Conservation (phyloP, 1,284 basidiomycete genomes). For the Microbotryum silenes-acaulis region DNA sequence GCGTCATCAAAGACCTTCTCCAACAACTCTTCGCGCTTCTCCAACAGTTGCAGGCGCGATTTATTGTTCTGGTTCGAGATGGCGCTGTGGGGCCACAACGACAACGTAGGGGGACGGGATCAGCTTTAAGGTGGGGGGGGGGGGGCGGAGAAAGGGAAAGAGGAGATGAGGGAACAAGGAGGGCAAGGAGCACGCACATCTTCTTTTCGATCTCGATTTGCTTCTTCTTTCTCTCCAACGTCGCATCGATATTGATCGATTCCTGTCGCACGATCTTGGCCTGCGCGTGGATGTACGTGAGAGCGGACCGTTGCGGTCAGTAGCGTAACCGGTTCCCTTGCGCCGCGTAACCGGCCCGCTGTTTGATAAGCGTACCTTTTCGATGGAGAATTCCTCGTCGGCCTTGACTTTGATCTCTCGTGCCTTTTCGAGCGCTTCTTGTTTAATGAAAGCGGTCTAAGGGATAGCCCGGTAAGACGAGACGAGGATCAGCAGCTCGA, state of each 20-base stretch:
- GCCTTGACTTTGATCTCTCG: slow-evolving; percentile 94
- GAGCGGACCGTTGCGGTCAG: too few relatives aligned
- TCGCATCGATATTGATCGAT: slow-evolving; percentile 79
- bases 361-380: slow-evolving; percentile 57
- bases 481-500: neutral
- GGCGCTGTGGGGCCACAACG: slow-evolving; percentile 51
- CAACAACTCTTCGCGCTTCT: slow-evolving; percentile 84
- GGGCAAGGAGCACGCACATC: slow-evolving; percentile 56
- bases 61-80: slow-evolving; percentile 96
- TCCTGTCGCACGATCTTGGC: slow-evolving; percentile 93
- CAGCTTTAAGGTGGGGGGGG: too few relatives aligned
- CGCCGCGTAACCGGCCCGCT: too few relatives aligned
- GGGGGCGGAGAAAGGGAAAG: too few relatives aligned
- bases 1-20: slow-evolving; percentile 79
- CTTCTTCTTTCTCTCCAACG: slow-evolving; percentile 89
- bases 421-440: slow-evolving; percentile 91
- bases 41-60: slow-evolving; percentile 81
- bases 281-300: slow-evolving; percentile 43
- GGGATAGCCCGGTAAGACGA: neutral
- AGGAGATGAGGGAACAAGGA: too few relatives aligned
- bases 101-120: too few relatives aligned
- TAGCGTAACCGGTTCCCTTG: too few relatives aligned
- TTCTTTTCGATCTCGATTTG: slow-evolving; percentile 86
- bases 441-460: slow-evolving; percentile 46
- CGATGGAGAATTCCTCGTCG: slow-evolving; percentile 93